A percentile compares a stretch with the other conserved stretches of the same genome.
phyloP scores from a whole-genome alignment of 768 basidiomycete genomes.

The Mycena venus region DNA sequence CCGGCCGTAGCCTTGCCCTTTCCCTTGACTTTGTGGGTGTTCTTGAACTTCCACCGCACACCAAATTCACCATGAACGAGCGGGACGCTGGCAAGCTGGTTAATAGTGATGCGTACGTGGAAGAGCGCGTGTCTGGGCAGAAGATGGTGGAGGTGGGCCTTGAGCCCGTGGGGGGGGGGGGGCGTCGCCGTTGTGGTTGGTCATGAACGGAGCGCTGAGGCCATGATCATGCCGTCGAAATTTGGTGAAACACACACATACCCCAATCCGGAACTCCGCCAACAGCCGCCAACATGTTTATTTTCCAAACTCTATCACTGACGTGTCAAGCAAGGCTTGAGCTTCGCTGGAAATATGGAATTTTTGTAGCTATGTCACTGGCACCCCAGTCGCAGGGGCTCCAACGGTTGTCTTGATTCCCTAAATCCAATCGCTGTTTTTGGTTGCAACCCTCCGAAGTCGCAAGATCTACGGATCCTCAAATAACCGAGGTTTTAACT shows the following conservation, averaged over 20 bases:
- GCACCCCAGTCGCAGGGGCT: no score
- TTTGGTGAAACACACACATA: neutral
- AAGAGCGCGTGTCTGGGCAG: constrained; percentile 78
- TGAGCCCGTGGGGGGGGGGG: constrained; percentile 44
- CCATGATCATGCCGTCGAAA: neutral
- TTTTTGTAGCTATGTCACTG: no score
- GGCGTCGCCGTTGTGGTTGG: neutral
- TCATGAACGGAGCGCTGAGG: neutral
- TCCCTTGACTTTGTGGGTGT: constrained; percentile 51
- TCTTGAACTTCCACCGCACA: constrained; percentile 80
- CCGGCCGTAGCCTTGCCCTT: constrained; percentile 40
- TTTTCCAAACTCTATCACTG: no score
- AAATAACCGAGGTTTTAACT: no score
- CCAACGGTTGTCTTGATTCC: no score
- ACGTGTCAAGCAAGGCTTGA: no score
- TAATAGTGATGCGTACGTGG: constrained; percentile 69
- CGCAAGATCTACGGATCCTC: no score
- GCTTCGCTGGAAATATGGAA: no score
- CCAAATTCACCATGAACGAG: constrained; percentile 80
- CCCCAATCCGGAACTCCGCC: no score
- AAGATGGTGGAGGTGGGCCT: constrained; percentile 71
- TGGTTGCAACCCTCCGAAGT: no score
- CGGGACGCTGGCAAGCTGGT: constrained; percentile 81
- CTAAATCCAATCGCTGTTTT: no score
- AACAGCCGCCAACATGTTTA: no score